Base-by-base conservation (phyloP, 2,329 filamentous ascomycete genomes). In the Fusarium pseudoanthophilum region DNA sequence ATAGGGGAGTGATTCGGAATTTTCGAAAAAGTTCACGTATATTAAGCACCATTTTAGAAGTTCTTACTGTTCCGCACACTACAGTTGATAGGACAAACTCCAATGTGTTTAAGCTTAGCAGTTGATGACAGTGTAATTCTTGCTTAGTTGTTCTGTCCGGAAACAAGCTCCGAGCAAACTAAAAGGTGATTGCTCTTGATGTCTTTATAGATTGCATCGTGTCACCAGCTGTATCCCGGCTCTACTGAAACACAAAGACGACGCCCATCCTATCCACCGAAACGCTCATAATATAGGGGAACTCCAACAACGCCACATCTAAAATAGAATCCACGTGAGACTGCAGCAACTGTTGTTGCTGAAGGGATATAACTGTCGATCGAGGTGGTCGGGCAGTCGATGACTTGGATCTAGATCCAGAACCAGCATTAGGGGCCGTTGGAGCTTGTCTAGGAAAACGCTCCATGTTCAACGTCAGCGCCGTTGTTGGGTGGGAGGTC, bases 201-300 rank as follows among this genome's bases (percentile, higher is more conserved):
- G 34, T 58, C 30, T 45, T 53, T 36, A 55, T 51, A 58, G 63
- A 64, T 46, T 71, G 64, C 40, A 32, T 45, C 24, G n/a, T 57
- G 49, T 63, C 32, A 39, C 26, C 34, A 49, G 52, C 28, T 61
- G 57, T 53, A 45, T 59, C 49, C 56, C 69, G 64, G 46, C n/a
- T 74, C 76, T 82, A 88, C 75, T 87, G 85, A 79, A 92, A 97
- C 60, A 98, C 91, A 86, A 96, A 97, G 51, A 98, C 91, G 80
- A 95, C 92, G 1, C 96, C 96, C 43, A 92, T 93, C 76, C 95
- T 87, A 85, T 99, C 96, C 60, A 93, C 95, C 74, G 93, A 97
- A 56, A 98, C 87, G 39, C 95, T 92, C 94, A 98, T 98, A 9
- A 92, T 93, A 81, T 97, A 98, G 30, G 96, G 96, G 73, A 90